Percentiles rank a stretch among this genome's conserved stretches.
Evolutionary conservation across 306 rosid species (phyloP).

Genomic region (Acmispon strigosus): DNA sequence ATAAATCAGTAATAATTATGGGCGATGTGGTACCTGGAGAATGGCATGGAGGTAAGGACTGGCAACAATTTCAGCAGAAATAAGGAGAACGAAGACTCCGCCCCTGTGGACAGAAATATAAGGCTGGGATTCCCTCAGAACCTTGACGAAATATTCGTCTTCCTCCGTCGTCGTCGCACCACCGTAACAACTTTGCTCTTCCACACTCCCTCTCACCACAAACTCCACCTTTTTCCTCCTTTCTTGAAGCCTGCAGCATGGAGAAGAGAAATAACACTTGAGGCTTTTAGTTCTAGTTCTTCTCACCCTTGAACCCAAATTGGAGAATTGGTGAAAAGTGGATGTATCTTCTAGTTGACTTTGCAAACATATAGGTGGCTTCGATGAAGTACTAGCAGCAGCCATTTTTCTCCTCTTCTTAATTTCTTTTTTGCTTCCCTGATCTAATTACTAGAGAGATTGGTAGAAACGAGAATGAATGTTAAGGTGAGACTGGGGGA

Average conservation of each 20-base stretch:
- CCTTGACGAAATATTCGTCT: slow-evolving; percentile 44
- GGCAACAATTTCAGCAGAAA: slow-evolving; percentile 49
- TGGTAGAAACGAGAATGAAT: too few species aligned
- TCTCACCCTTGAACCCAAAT: neutral
- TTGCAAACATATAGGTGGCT: slow-evolving; percentile 6
- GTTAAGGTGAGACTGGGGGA: neutral
- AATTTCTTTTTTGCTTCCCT: too few species aligned
- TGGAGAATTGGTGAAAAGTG: neutral
- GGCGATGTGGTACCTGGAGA: slow-evolving; percentile 38
- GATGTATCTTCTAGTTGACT: neutral
- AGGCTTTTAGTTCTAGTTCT: neutral
- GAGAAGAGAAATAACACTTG: too few species aligned
- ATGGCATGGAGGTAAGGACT: slow-evolving; percentile 36
- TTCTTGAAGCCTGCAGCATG: neutral
- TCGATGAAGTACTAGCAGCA: slow-evolving; percentile 23
- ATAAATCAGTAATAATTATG: too few species aligned
- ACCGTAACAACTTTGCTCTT: neutral
- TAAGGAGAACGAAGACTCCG: slow-evolving; percentile 43
- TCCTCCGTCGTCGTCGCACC: slow-evolving; percentile 26
- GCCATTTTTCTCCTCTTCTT: slow-evolving; percentile 13
- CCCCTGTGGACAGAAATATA: slow-evolving; percentile 43
- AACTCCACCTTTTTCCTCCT: slow-evolving; percentile 10
- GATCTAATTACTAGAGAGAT: too few species aligned
- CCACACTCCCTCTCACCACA: slow-evolving; percentile 9
- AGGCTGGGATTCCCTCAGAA: slow-evolving; percentile 62